These are phyloP conservation scores for Breynia disticha DNA, from an alignment of 441 rosid genomes.

Conservation along the genomic window DNA sequence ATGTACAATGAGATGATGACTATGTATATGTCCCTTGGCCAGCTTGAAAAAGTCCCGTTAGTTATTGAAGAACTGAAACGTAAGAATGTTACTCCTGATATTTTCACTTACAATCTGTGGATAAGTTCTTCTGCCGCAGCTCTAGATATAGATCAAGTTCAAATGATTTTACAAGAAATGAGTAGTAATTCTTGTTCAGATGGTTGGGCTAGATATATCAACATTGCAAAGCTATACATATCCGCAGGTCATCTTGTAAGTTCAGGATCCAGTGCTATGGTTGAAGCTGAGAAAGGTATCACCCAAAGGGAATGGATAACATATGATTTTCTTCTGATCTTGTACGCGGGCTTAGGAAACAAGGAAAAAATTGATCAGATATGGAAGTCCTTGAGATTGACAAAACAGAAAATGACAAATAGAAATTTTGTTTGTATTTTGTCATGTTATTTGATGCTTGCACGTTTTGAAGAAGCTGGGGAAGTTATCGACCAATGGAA, in stretches of 20 bases:
- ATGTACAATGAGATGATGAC: constrained; percentile 93
- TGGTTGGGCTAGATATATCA: constrained; percentile 51
- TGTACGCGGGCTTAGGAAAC: constrained; percentile 64
- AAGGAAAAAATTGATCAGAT: constrained; percentile 73
- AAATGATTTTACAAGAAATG: constrained; percentile 66
- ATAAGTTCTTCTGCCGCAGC: constrained; percentile 78
- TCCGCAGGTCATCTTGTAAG: constrained; percentile 39
- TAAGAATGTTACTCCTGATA: constrained; percentile 55
- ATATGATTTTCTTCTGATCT: constrained; percentile 73
- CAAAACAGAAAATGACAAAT: constrained; percentile 74
- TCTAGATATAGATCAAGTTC: constrained; percentile 44
- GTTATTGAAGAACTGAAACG: constrained; percentile 49
- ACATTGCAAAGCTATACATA: constrained; percentile 47
- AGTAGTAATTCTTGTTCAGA: constrained; percentile 34
- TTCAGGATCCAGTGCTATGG: constrained; percentile 34
- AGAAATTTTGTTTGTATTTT: constrained; percentile 67
- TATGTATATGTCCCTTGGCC: constrained; percentile 69
- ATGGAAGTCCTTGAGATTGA: constrained; percentile 79
- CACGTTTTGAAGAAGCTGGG: constrained; percentile 54
- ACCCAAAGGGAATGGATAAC: constrained; percentile 84
- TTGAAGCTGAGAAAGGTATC: constrained; percentile 51
- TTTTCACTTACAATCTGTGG: constrained; percentile 83
- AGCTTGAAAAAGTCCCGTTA: constrained; percentile 59
- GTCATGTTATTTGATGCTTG: constrained; percentile 70
- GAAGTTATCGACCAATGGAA: constrained; percentile 81